Percentiles rank a stretch among this genome's conserved stretches.
phyloP scores from a whole-genome alignment of 164 flowering plant species.

The Aristolochia fimbriata region DNA sequence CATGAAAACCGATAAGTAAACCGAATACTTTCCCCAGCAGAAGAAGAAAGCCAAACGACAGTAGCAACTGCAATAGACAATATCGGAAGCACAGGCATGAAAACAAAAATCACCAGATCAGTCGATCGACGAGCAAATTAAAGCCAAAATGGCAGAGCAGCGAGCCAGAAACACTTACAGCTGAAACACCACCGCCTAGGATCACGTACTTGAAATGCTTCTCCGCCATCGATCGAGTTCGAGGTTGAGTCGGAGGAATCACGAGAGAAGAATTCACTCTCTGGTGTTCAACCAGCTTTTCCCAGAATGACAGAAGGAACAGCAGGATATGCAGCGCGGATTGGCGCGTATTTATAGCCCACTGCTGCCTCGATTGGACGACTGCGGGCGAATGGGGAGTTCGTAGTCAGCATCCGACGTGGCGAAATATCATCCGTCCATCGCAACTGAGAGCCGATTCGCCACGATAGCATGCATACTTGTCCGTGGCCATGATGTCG shows the following conservation, averaged over 20 bases:
- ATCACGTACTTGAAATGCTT: constrained; percentile 83
- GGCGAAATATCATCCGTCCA: not conserved
- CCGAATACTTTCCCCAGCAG: no score
- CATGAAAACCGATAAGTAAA: no score
- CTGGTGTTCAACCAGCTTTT: not conserved
- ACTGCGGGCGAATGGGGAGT: not conserved
- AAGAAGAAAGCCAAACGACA: no score
- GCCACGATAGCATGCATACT: not conserved
- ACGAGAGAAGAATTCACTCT: not conserved
- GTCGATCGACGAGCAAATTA: not conserved
- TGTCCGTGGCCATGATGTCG: not conserved
- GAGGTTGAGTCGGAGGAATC: not conserved
- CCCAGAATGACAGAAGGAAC: not conserved
- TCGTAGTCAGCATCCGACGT: not conserved
- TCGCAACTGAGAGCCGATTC: not conserved
- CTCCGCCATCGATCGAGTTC: constrained; percentile 51
- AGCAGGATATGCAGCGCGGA: not conserved
- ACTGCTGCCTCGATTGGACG: not conserved
- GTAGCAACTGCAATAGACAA: not conserved
- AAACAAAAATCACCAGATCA: not conserved
- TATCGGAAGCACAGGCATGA: not conserved
- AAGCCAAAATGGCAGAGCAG: not conserved
- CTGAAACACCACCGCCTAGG: constrained; percentile 93
- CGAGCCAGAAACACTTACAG: constrained; percentile 33
- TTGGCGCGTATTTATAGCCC: not conserved